Percentiles rank a stretch among this genome's conserved stretches.
phyloP scores from a whole-genome alignment of 2,329 filamentous ascomycete genomes.

The Phoma sp. region DNA sequence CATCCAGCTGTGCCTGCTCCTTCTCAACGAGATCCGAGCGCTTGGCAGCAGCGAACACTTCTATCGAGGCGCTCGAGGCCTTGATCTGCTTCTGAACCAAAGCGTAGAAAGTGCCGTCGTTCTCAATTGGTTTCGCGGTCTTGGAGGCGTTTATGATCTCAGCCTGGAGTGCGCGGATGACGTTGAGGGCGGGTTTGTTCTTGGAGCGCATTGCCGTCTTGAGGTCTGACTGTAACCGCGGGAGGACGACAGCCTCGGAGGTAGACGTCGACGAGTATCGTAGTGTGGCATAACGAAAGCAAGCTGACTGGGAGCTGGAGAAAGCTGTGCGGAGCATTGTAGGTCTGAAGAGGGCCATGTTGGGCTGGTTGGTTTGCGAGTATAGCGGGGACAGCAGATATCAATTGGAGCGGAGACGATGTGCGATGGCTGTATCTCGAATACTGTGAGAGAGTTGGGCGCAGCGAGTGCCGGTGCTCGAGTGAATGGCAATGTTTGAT shows the following conservation, averaged over 20 bases:
- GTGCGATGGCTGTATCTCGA: not conserved
- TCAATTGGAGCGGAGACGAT: no score
- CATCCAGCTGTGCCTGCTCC: conserved; percentile 69
- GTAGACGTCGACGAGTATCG: conserved; percentile 30
- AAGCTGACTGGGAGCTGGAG: conserved; percentile 18
- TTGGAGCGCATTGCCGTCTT: conserved; percentile 58
- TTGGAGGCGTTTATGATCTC: conserved; percentile 78
- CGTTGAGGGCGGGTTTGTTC: conserved; percentile 66
- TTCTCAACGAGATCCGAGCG: conserved; percentile 73
- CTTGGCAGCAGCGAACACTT: conserved; percentile 69
- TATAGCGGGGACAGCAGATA: not conserved
- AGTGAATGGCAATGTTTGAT: conserved; percentile 10
- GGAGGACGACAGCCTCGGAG: conserved; percentile 42
- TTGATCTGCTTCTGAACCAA: conserved; percentile 70
- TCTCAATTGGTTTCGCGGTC: conserved; percentile 71
- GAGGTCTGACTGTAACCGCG: conserved; percentile 54
- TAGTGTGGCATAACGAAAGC: conserved; percentile 29
- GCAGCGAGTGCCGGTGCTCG: not conserved
- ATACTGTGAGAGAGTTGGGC: no score
- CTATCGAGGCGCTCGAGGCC: conserved; percentile 63
- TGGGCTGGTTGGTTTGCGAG: conserved; percentile 1
- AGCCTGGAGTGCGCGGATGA: conserved; percentile 72
- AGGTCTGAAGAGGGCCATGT: conserved; percentile 38
- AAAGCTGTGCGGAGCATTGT: conserved; percentile 24
- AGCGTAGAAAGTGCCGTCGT: conserved; percentile 71